phyloP scores from a whole-genome alignment of 2,329 filamentous ascomycete species.

The Aspergillus candidus region DNA sequence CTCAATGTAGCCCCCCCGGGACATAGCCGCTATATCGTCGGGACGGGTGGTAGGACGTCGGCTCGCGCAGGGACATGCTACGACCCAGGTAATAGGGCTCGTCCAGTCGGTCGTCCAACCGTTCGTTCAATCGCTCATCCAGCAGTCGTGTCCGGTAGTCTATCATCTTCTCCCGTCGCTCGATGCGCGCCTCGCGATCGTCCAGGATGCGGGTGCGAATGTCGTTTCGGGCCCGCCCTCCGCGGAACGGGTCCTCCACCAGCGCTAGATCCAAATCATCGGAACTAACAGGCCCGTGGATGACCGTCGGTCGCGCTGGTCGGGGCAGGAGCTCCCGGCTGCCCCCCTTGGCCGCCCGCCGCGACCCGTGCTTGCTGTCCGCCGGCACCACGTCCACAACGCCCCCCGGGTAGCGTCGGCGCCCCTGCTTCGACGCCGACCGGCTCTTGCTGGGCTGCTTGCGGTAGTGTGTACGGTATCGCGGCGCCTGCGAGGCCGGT shows the following conservation, averaged over 20 bases:
- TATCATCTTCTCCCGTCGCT: conserved; percentile 19
- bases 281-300: conserved; percentile 11
- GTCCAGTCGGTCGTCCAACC: conserved; percentile 15
- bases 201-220: conserved; percentile 24
- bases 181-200: conserved; percentile 21
- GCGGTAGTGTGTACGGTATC: conserved; percentile 24
- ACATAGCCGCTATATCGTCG: conserved; percentile 8
- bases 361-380: conserved; percentile 13
- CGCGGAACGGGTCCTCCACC: conserved; percentile 5
- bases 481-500: conserved; percentile 10
- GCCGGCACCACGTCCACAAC: conserved; percentile 22
- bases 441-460: conserved; percentile 13
- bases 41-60: conserved; percentile 8
- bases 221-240: conserved; percentile 16
- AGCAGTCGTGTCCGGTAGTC: conserved; percentile 16
- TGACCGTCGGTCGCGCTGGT: conserved; percentile 16
- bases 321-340: conserved; percentile 8
- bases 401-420: conserved; percentile 11
- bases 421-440: conserved; percentile 3
- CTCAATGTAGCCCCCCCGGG: conserved; percentile 7
- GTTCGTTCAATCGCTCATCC: conserved; percentile 11
- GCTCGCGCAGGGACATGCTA: conserved; percentile 15
- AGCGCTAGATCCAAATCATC: conserved; percentile 10
- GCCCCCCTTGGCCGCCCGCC: conserved; percentile 4
- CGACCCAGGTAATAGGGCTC: conserved; percentile 9